A percentile compares a stretch with the other conserved stretches of the same genome.
These are phyloP conservation scores for Byssochlamys sp. DNA, from an alignment of 2,329 filamentous ascomycete genomes.

Conservation along the genomic window DNA sequence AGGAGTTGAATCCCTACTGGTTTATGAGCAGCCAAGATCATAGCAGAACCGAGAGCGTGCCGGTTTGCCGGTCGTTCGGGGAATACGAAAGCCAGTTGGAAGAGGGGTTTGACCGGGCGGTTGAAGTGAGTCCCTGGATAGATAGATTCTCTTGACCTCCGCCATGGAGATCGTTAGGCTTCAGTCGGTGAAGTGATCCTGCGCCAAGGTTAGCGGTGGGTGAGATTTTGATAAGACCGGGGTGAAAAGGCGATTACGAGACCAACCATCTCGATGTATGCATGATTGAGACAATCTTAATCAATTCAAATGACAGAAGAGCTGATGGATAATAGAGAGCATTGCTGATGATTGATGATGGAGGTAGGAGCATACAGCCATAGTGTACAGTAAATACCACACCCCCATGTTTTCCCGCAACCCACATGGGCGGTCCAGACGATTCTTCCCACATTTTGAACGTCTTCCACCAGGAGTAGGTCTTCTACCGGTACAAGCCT, in stretches of 20 bases:
- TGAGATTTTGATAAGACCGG: background rate
- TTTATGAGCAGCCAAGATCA: background rate
- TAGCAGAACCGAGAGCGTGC: background rate
- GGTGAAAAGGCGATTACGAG: background rate
- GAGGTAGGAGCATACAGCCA: too few species aligned
- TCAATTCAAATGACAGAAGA: background rate
- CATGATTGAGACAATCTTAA: background rate
- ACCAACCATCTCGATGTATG: background rate
- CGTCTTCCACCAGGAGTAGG: too few species aligned
- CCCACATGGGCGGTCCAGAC: background rate
- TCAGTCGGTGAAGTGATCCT: background rate
- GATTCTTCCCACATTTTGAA: background rate
- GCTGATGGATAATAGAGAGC: too few species aligned
- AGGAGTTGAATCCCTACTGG: background rate
- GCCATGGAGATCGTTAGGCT: background rate
- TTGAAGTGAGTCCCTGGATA: background rate
- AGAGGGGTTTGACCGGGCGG: background rate
- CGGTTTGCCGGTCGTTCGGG: background rate
- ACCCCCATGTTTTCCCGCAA: background rate
- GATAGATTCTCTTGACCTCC: background rate
- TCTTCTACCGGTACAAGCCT: background rate
- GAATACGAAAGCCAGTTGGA: background rate
- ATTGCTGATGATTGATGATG: too few species aligned
- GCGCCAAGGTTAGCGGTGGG: background rate
- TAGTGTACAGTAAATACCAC: too few species aligned